These are phyloP conservation scores for Globisporangium nagaii DNA, from an alignment of 352 stramenopile genomes.

Conservation along the genomic window DNA sequence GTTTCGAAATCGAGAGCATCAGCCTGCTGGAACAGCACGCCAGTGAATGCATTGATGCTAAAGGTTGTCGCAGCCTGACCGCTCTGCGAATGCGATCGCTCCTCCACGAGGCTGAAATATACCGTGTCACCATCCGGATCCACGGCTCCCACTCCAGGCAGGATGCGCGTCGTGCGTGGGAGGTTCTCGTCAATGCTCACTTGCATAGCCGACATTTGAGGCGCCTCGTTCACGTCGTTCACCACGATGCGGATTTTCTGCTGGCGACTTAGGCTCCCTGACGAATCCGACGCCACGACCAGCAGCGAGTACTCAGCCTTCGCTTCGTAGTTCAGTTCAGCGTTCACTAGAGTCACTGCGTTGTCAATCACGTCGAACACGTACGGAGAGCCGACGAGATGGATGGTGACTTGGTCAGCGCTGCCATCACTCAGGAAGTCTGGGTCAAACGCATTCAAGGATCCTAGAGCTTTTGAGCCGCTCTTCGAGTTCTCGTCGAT, in stretches of 20 bases:
- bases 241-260: slow-evolving; percentile 16
- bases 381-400: not conserved
- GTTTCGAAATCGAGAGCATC: slow-evolving; percentile 32
- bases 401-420: not conserved
- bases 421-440: slow-evolving; percentile 1
- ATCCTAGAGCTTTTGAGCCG: not conserved
- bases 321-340: slow-evolving; percentile 1
- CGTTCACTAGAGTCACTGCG: not conserved
- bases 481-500: slow-evolving; percentile 3
- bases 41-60: slow-evolving; percentile 29
- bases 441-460: slow-evolving; percentile 3
- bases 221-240: slow-evolving; percentile 28
- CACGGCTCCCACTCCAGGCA: slow-evolving; percentile 8
- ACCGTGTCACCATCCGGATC: slow-evolving; percentile 28
- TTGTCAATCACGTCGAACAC: slow-evolving; percentile 6
- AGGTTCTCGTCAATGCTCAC: slow-evolving; percentile 24
- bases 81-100: not conserved
- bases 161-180: slow-evolving; percentile 10
- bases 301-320: slow-evolving; percentile 1
- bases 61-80: slow-evolving; percentile 22
- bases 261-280: slow-evolving; percentile 7
- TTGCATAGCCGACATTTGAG: slow-evolving; percentile 5
- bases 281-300: not conserved
- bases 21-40: slow-evolving; percentile 27
- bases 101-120: slow-evolving; percentile 17